A percentile compares a stretch with the other conserved stretches of the same genome.
phyloP scores from a whole-genome alignment of 2,329 filamentous ascomycete genomes.

The Teratosphaeria epicoccoides region DNA sequence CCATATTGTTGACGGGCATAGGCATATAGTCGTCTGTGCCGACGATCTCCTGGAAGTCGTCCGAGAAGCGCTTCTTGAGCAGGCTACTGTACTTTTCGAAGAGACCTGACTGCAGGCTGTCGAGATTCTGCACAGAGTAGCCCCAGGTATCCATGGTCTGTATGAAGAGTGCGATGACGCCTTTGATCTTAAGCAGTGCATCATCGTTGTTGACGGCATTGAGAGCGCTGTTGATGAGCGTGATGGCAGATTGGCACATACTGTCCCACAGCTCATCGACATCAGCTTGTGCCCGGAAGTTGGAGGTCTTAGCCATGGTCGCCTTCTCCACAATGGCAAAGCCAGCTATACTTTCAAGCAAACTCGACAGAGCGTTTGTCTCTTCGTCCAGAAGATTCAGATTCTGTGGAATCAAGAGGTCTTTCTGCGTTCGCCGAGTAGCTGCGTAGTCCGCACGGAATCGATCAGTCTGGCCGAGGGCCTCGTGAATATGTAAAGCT shows the following conservation, averaged over 20 bases:
- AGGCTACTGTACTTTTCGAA: conserved; percentile 93
- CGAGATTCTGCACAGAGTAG: conserved; percentile 71
- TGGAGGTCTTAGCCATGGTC: conserved; percentile 77
- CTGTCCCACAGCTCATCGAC: conserved; percentile 99
- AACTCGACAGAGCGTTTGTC: conserved; percentile 72
- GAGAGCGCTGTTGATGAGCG: conserved; percentile 68
- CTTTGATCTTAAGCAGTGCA: conserved; percentile 86
- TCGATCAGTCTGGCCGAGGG: conserved; percentile 80
- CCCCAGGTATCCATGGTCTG: conserved; percentile 97
- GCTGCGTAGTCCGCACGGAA: conserved; percentile 88
- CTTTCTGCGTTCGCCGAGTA: conserved; percentile 82
- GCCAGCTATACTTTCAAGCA: conserved; percentile 87
- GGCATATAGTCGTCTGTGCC: conserved; percentile 99
- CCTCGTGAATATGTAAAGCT: conserved; percentile 91
- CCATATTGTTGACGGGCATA: conserved; percentile 83
- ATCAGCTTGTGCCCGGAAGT: conserved; percentile 71
- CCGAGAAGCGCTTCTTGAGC: conserved; percentile 81
- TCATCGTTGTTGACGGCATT: conserved; percentile 78
- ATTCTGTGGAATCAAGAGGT: conserved; percentile 67
- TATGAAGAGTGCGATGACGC: conserved; percentile 84
- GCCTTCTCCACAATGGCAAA: conserved; percentile 95
- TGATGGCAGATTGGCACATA: conserved; percentile 82
- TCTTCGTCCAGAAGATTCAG: conserved; percentile 74
- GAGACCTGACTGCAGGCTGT: conserved; percentile 73
- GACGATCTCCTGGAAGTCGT: conserved; percentile 85